Evolutionary conservation across 495 filamentous ascomycete species (phyloP).

Genomic region (Penicillium canescens): DNA sequence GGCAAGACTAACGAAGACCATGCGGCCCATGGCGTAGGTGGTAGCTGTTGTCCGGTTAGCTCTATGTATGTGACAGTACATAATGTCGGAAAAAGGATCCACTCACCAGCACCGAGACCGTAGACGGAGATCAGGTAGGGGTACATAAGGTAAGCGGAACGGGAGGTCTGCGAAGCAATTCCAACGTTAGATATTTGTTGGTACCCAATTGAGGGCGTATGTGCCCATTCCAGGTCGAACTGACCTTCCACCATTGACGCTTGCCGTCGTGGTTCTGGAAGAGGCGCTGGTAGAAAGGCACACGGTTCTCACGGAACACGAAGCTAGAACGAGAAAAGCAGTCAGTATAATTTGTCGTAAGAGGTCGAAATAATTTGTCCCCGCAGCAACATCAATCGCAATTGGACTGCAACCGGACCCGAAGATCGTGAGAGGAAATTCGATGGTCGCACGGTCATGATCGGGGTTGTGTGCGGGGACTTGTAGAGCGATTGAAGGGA

Average conservation of each 20-base stretch:
- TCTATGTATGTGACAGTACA: conserved; percentile 7
- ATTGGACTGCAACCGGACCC: conserved; percentile 11
- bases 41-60: conserved; percentile 43
- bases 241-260: conserved; percentile 85
- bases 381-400: conserved; percentile 14
- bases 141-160: conserved; percentile 65
- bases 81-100: conserved; percentile 43
- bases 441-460: conserved; percentile 13
- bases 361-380: background rate
- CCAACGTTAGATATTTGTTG: conserved; percentile 12
- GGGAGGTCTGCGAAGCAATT: conserved; percentile 50
- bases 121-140: conserved; percentile 75
- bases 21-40: conserved; percentile 58
- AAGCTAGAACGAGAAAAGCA: conserved; percentile 43
- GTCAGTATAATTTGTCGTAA: conserved; percentile 11
- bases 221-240: conserved; percentile 30
- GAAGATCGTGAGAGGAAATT: conserved; percentile 18
- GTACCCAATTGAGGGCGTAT: conserved; percentile 1
- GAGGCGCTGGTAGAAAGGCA: conserved; percentile 77
- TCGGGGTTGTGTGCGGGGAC: conserved; percentile 10
- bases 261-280: conserved; percentile 81
- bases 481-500: conserved; percentile 5
- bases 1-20: conserved; percentile 51
- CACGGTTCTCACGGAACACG: conserved; percentile 82
- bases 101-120: conserved; percentile 51